Base-by-base conservation (phyloP, 129 eudicot genomes). In the Scalesia atractyloides region DNA sequence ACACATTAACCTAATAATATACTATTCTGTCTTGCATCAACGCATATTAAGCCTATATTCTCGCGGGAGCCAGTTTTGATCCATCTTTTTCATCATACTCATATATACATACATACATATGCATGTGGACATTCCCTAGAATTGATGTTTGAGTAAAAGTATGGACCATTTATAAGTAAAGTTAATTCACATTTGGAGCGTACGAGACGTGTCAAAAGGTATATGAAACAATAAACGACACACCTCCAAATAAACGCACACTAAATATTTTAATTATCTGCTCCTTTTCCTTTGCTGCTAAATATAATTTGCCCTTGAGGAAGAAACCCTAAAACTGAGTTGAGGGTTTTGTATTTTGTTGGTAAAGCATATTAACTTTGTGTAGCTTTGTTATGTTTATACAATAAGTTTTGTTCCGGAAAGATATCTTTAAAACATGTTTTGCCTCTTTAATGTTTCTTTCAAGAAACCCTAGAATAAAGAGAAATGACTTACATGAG, bases 41-140 rank as follows among this genome's bases (percentile, higher is more conserved):
- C 77, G 69, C 69, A 60, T 73, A 44, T 48, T 48, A 62, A 47
- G 77, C 77, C 77, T 73, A 61, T 73, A 73, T 73, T 73, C 77
- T 73, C 77, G 77, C 77, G 77, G 77, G 77, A 73, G 77, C 70
- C 77, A 48, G 53, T 64, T 63, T 48, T 73, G 77, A 73, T 73
- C 68, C 70, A 73, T 73, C 70, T 13, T 73, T 62, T 48, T 73
- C 77, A 73, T 62, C 58, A 63, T 24, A 48, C n/a, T 19, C 17
- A 22, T 13, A 44, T 15, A 24, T 24, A 67, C 4, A 47, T 44
- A 46, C 43, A 46, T 67, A 67, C 33, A 26, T 48, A 49, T 50
- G 44, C 49, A 68, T 67, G 54, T 65, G 77, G 60, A 60, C 69
- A 60, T 24, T 30, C 69, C 62, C 59, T 44, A 24, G 57, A 36